Evolutionary conservation across 139 green algal species (phyloP), one percentile per base, ranked within the genome.

Genomic region (Micractinium conductrix): DNA sequence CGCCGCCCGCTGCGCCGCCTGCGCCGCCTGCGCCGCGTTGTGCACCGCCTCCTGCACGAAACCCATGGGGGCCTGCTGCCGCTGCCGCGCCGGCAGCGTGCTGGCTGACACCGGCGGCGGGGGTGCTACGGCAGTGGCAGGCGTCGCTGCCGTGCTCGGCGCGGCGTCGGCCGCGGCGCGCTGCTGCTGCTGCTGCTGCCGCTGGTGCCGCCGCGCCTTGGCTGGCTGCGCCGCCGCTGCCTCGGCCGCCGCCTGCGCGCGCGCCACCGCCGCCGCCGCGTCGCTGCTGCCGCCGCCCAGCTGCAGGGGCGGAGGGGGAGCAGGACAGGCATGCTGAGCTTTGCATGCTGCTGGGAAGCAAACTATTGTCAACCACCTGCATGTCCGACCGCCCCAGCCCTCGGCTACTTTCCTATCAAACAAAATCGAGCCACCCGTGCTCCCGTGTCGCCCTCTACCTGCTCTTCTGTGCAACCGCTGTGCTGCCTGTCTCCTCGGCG

Each of bases 121-220:
- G 1, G 74, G 28, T 2, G 9, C 70, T 22, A 43, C 42, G 10
- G 24, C 42, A 16, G 70, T 35, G 42, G 70, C 28, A 2, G 28
- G 42, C 26, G 16, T 35, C 22, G 6, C 68, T 19, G 68, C 68
- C 53, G 53, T 44, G 33, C 65, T 30, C 4, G 3, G 2, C 33
- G 65, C 62, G 22, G 38, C 42, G 43, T 12, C 33, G 74, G 74
- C n/a, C 45, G 30, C 6, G 12, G 33, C 43, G 8, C 12, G 26
- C 55, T 73, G 35, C 74, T 45, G 33, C 74, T 48, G 50, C 35
- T 68, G n/a, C 53, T 70, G 55, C 75, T 81, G 76, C 58, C 58
- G 75, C 58, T 82, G 76, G 19, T 58, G 53, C 40, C 55, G 45
- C 73, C 71, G 60, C 37, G 37, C 16, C 58, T 87, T 87, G 28